Conservation (phyloP, 768 basidiomycete species). For the Tricholomella constricta region DNA sequence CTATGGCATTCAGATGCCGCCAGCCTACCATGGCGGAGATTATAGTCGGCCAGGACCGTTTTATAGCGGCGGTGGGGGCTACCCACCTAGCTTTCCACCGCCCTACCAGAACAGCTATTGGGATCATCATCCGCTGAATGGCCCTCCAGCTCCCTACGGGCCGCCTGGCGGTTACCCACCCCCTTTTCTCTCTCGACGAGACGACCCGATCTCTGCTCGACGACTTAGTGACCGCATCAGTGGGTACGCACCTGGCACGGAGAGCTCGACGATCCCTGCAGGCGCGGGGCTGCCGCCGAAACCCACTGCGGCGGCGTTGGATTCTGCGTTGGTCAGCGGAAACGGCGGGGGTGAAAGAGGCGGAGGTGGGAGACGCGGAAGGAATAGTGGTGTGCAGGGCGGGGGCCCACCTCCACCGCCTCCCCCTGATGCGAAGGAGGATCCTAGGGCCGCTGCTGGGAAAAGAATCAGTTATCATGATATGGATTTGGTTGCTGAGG, state of each 20-base stretch:
- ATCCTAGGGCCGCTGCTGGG: conserved; percentile 87
- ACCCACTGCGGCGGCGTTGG: conserved; percentile 58
- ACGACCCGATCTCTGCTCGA: conserved; percentile 59
- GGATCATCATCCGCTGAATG: conserved; percentile 44
- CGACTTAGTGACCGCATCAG: conserved; percentile 81
- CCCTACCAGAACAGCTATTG: conserved; percentile 44
- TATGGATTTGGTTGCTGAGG: conserved; percentile 91
- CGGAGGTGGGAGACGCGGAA: conserved; percentile 36
- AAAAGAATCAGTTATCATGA: conserved; percentile 93
- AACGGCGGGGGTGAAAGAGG: conserved; percentile 43
- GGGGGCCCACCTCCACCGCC: conserved; percentile 72
- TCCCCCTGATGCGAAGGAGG: conserved; percentile 88
- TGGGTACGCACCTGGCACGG: conserved; percentile 61
- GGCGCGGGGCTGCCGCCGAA: conserved; percentile 81
- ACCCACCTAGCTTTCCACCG: conserved; percentile 46
- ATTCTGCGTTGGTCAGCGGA: conserved; percentile 54
- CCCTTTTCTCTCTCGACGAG: conserved; percentile 50
- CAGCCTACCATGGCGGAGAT: conserved; percentile 42
- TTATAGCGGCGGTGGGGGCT: conserved; percentile 30
- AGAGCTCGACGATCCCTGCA: conserved; percentile 50
- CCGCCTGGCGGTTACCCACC: conserved; percentile 36
- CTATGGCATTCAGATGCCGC: conserved; percentile 72
- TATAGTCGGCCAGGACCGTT: conserved; percentile 36
- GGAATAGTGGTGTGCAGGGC: conserved; percentile 35
- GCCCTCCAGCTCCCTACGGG: conserved; percentile 39